phyloP scores from a whole-genome alignment of 495 filamentous ascomycete species.

The Annulohypoxylon moriforme region DNA sequence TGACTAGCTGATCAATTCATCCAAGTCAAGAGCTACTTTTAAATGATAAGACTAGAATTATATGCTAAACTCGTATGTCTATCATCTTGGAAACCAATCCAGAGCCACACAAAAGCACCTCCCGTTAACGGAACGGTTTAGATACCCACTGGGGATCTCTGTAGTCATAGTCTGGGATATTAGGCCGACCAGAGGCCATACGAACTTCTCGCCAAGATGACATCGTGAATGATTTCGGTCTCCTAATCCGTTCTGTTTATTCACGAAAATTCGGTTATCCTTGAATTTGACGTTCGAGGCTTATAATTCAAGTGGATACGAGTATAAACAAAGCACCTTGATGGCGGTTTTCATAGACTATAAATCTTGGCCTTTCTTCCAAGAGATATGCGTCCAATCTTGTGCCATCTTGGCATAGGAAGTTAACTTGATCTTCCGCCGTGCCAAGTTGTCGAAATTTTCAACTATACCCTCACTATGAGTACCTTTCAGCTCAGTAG shows the following conservation, averaged over 20 bases:
- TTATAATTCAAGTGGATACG: neutral
- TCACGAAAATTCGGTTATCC: neutral
- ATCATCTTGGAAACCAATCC: too few relatives aligned
- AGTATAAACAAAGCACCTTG: constrained; percentile 21
- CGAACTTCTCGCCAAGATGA: constrained; percentile 8
- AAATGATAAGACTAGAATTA: too few relatives aligned
- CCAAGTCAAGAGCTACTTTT: too few relatives aligned
- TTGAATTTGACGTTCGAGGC: neutral
- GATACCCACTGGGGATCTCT: too few relatives aligned
- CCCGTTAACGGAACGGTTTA: neutral
- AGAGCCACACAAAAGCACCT: neutral
- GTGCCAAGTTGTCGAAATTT: constrained; percentile 28
- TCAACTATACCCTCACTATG: constrained; percentile 3
- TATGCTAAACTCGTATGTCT: too few relatives aligned
- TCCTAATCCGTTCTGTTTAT: neutral
- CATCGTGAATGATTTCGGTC: neutral
- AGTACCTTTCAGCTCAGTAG: neutral
- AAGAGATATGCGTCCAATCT: constrained; percentile 15
- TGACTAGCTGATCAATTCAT: neutral
- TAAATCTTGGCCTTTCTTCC: constrained; percentile 33
- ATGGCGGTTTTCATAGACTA: constrained; percentile 29
- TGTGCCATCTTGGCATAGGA: constrained; percentile 25
- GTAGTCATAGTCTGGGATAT: neutral
- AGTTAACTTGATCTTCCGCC: constrained; percentile 2
- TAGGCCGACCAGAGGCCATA: neutral